Evolutionary conservation across 2,329 filamentous ascomycete genomes (phyloP).

Genomic region (Bimuria novae-zelandiae): DNA sequence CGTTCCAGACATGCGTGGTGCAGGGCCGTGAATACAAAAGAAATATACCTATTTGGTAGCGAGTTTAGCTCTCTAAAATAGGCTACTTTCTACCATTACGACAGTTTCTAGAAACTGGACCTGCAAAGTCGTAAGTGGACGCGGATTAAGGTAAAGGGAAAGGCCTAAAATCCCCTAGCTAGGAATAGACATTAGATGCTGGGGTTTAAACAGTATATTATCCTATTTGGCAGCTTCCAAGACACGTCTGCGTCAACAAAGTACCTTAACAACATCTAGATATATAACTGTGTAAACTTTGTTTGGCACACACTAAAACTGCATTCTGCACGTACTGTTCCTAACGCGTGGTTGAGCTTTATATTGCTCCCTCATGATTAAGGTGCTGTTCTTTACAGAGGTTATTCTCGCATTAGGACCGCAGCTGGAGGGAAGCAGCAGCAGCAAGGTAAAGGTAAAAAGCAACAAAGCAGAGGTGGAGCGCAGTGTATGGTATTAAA

Average conservation of each 20-base stretch:
- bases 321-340: slow-evolving; percentile 80
- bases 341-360: slow-evolving; percentile 89
- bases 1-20: slow-evolving; percentile 95
- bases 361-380: slow-evolving; percentile 88
- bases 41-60: slow-evolving; percentile 91
- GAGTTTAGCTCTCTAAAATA: slow-evolving; percentile 97
- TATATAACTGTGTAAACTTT: slow-evolving; percentile 89
- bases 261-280: slow-evolving; percentile 91
- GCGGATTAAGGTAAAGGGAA: slow-evolving; percentile 79
- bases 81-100: slow-evolving; percentile 98
- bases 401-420: slow-evolving; percentile 89
- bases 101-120: slow-evolving; percentile 95
- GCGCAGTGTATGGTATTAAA: slow-evolving; percentile 75
- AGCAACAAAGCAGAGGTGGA: slow-evolving; percentile 59
- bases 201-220: slow-evolving; percentile 94
- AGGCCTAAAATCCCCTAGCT: slow-evolving; percentile 79
- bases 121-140: slow-evolving; percentile 86
- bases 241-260: slow-evolving; percentile 94
- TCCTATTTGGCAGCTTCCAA: slow-evolving; percentile 95
- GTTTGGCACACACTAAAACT: slow-evolving; percentile 79
- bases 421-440: slow-evolving; percentile 62
- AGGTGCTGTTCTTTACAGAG: slow-evolving; percentile 88
- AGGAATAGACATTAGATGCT: slow-evolving; percentile 95
- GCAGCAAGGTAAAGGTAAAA: slow-evolving; percentile 48
- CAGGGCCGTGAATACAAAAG: slow-evolving; percentile 80